Conservation (phyloP, 352 stramenopile genomes). For the Blastocystis sp. region DNA sequence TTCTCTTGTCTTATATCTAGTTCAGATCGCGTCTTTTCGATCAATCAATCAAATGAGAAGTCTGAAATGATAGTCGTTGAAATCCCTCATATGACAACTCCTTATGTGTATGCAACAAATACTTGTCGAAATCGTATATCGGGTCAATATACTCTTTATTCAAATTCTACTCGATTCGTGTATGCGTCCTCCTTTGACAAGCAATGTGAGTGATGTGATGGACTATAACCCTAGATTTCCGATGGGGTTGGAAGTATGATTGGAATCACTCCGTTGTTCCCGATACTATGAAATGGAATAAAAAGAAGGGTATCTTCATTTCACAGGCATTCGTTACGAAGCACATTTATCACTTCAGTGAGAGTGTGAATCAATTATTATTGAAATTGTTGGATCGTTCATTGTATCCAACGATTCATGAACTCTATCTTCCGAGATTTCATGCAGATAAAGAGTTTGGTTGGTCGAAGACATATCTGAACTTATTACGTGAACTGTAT, state of each 20-base stretch:
- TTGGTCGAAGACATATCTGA: background rate
- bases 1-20: no score
- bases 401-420: background rate
- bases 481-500: background rate
- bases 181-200: background rate
- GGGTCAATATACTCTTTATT: background rate
- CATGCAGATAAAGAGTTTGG: background rate
- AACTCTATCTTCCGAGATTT: background rate
- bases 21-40: background rate
- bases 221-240: background rate
- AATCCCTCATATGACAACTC: background rate
- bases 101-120: background rate
- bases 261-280: background rate
- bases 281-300: background rate
- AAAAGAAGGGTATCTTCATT: background rate
- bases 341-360: constrained; percentile 3
- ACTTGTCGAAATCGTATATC: background rate
- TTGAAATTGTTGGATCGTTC: background rate
- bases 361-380: background rate
- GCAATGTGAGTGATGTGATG: background rate
- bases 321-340: background rate
- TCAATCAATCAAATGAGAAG: background rate
- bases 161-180: background rate
- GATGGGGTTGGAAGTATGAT: background rate
- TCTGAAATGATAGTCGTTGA: background rate